These are phyloP conservation scores for Terfezia boudieri DNA, from an alignment of 495 filamentous ascomycete species.

Conservation along the genomic window DNA sequence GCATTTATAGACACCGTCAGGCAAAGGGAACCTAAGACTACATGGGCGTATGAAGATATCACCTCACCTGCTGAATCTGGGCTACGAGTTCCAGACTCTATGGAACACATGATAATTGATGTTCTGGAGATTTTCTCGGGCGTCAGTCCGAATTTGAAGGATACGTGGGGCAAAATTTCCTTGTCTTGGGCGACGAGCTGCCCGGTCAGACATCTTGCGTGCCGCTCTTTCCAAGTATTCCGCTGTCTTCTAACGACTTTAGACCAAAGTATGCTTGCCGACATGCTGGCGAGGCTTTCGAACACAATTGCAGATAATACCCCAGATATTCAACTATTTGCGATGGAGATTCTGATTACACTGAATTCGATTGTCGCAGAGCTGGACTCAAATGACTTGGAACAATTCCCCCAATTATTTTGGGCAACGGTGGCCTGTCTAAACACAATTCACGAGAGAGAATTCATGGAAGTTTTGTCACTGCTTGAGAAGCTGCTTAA, in stretches of 20 bases:
- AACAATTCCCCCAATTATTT: constrained; percentile 81
- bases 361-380: constrained; percentile 72
- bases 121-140: constrained; percentile 69
- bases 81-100: constrained; percentile 62
- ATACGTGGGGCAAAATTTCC: constrained; percentile 72
- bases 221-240: constrained; percentile 93
- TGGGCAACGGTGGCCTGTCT: constrained; percentile 94
- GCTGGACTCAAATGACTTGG: constrained; percentile 51
- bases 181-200: constrained; percentile 92
- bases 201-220: constrained; percentile 85
- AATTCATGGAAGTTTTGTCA: constrained; percentile 73
- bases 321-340: constrained; percentile 78
- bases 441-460: constrained; percentile 82
- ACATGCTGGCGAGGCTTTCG: constrained; percentile 83
- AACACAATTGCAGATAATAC: constrained; percentile 92
- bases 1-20: constrained; percentile 80
- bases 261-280: constrained; percentile 79
- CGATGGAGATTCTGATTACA: constrained; percentile 91
- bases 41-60: constrained; percentile 88
- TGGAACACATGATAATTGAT: constrained; percentile 59
- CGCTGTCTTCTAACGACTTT: constrained; percentile 73
- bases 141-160: constrained; percentile 65
- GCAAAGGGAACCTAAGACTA: constrained; percentile 57
- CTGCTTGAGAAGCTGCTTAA: constrained; percentile 78
- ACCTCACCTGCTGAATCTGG: constrained; percentile 52